These are phyloP conservation scores for Neurospora sp. DNA, from an alignment of 495 filamentous ascomycete species.

Conservation along the genomic window DNA sequence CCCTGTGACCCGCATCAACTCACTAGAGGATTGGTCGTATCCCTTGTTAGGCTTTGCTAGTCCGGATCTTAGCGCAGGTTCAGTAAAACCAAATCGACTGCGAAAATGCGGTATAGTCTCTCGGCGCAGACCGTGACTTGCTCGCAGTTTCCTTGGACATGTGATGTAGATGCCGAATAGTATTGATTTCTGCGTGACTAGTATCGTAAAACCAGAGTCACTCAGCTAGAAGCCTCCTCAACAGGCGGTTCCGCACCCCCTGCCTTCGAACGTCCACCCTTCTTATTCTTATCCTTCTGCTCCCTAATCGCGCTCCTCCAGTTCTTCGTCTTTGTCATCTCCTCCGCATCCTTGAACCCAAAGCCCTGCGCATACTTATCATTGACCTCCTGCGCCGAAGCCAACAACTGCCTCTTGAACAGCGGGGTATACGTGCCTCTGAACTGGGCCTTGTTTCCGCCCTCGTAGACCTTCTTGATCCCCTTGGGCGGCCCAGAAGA, in stretches of 20 bases:
- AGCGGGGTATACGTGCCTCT: slow-evolving; percentile 64
- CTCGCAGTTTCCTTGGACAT: not conserved
- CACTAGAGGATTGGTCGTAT: too few relatives aligned
- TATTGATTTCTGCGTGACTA: not conserved
- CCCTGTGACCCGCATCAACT: too few relatives aligned
- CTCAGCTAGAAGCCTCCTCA: not conserved
- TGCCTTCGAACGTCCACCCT: slow-evolving; percentile 14
- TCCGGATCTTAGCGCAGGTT: too few relatives aligned
- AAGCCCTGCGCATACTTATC: slow-evolving; percentile 65
- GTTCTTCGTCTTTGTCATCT: slow-evolving; percentile 29
- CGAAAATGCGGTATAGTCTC: too few relatives aligned
- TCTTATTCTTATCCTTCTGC: slow-evolving; percentile 5
- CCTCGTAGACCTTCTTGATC: slow-evolving; percentile 56
- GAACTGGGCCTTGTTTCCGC: slow-evolving; percentile 48
- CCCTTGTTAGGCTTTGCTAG: too few relatives aligned
- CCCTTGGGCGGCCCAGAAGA: slow-evolving; percentile 25
- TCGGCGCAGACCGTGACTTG: not conserved
- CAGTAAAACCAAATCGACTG: too few relatives aligned
- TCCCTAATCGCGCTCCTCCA: slow-evolving; percentile 25
- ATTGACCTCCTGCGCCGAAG: slow-evolving; percentile 62
- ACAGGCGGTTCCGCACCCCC: not conserved
- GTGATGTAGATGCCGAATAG: not conserved
- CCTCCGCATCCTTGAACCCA: slow-evolving; percentile 41
- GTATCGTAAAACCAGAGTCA: not conserved
- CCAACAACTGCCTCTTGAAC: slow-evolving; percentile 51